These are phyloP conservation scores for Picea mariana DNA, from an alignment of 83 land plant genomes.

Conservation along the genomic window DNA sequence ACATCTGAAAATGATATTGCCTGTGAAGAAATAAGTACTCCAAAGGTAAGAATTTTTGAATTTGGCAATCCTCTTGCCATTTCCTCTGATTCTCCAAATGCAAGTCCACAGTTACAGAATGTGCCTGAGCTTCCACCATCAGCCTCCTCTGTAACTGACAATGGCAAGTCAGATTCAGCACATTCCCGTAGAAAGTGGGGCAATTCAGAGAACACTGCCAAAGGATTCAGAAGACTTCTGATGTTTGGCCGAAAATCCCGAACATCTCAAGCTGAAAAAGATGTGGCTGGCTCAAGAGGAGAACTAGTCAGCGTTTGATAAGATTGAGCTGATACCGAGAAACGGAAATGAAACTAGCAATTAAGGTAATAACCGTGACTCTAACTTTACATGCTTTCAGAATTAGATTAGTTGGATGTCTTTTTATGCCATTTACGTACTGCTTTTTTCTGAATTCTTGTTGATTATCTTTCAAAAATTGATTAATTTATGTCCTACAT, in stretches of 20 bases:
- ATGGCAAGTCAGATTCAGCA: neutral
- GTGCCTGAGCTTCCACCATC: neutral
- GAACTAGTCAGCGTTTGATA: neutral
- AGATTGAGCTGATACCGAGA: neutral
- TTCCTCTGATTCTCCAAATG: neutral
- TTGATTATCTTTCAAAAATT: no score
- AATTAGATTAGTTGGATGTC: no score
- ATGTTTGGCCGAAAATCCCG: neutral
- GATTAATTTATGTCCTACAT: no score
- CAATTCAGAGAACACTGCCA: neutral
- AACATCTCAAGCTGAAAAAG: neutral
- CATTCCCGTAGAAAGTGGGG: neutral
- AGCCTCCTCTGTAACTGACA: neutral
- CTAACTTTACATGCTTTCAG: no score
- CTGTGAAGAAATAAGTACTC: neutral
- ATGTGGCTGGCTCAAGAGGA: neutral
- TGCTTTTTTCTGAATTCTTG: no score
- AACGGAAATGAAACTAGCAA: neutral
- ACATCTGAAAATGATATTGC: neutral
- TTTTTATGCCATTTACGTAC: no score
- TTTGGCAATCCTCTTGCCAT: neutral
- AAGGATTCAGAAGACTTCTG: neutral
- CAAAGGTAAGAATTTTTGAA: neutral
- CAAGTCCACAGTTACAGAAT: neutral
- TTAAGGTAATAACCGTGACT: neutral